Evolutionary conservation across 345 rosid species (phyloP), one percentile per base, ranked within the genome.

Genomic region (Gossypium rotundifolium): DNA sequence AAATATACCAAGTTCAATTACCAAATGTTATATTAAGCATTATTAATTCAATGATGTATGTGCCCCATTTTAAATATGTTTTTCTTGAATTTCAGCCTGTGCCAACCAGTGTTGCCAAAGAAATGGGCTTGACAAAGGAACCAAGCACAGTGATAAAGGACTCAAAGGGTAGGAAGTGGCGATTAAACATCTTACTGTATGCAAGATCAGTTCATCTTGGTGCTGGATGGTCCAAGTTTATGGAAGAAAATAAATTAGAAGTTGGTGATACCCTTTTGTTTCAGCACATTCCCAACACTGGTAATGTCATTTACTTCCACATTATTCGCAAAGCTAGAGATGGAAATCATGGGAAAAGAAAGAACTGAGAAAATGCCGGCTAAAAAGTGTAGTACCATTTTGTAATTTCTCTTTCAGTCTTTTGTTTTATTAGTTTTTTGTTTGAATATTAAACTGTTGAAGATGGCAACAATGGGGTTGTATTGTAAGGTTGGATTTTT

Each of bases 251-350:
- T 13, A 10, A 9, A 13, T 2, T 48, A 48, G 72, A 8, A 7
- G 18, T 8, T 3, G 58, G 72, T 7, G 72, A 68, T 25, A 68
- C 72, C 72, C 20, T 68, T 68, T 16, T 25, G 72, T 48, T 68
- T 68, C 20, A 68, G 58, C 54, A 48, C 42, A 49, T 68, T 48
- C 57, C 44, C 40, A 48, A 48, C 57, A 48, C 57, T 0, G 57
- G 54, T 66, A 66, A 68, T 49, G 17, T n/a, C 2, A 68, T 68
- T 48, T n/a, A 25, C 40, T 4, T 68, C 40, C 16, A 14, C 57
- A 16, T 68, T 25, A 48, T 68, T 8, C 2, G 9, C 38, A 66
- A 46, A 38, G 71, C 55, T 23, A 11, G 38, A 7, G 7, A 2
- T 11, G 40, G 71, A 48, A 22, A 11, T 42, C 0, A 17, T 45